phyloP scores from a whole-genome alignment of 2,329 filamentous ascomycete species.

The Colletotrichum sp. region DNA sequence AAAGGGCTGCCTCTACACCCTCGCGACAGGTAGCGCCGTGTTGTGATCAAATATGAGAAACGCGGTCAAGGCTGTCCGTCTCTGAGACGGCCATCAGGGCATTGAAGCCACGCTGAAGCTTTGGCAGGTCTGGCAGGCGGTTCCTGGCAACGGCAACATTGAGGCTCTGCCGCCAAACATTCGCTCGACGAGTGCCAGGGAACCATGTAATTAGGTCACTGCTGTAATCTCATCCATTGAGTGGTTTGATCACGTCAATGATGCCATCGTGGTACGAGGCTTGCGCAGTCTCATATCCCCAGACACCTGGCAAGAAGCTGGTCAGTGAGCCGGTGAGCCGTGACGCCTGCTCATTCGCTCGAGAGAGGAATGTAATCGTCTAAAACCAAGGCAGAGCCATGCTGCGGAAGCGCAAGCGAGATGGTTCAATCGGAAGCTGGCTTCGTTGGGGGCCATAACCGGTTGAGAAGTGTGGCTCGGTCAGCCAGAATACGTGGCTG shows the following conservation, averaged over 20 bases:
- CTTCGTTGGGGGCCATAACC: background rate
- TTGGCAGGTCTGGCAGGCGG: background rate
- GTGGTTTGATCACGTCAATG: background rate
- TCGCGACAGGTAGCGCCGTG: background rate
- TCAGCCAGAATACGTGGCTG: background rate
- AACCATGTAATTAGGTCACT: background rate
- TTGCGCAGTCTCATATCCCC: background rate
- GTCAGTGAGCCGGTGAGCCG: background rate
- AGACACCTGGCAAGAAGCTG: background rate
- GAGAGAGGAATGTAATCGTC: background rate
- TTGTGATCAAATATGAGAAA: background rate
- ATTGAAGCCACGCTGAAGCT: background rate
- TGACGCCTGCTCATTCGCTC: background rate
- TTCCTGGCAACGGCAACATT: background rate
- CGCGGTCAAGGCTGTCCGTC: background rate
- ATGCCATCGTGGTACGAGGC: background rate
- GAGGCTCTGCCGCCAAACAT: background rate
- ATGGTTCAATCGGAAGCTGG: background rate
- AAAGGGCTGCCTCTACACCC: background rate
- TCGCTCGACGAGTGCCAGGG: background rate
- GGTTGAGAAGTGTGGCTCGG: background rate
- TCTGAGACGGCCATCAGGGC: background rate
- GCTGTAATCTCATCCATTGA: background rate
- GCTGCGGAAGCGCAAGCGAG: background rate
- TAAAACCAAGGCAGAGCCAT: slow-evolving; percentile 4